Evolutionary conservation across 2,329 filamentous ascomycete genomes (phyloP), one percentile per base, ranked within the genome.

Genomic region (Fusarium tupiense): DNA sequence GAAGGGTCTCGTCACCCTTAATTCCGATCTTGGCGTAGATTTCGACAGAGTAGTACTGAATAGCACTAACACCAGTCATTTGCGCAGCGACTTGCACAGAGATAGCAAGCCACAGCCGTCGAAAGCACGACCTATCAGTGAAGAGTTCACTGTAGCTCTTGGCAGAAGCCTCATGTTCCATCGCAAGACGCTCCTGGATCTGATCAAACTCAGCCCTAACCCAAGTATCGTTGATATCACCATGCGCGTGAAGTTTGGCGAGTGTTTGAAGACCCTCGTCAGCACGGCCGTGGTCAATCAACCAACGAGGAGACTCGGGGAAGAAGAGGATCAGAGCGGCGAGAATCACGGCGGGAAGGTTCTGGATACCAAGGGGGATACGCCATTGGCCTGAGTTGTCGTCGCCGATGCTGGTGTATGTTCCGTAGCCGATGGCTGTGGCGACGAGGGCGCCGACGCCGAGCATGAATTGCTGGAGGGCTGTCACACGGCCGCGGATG

Each of bases 381-480:
- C 71, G 73, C 74, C 74, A 76, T 43, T 76, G 73, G 20, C 69
- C 64, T 9, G 64, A 70, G 43, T 64, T 50, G 1, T 59, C 47
- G 11, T 56, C 49, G 17, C 57, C 11, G 37, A 60, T 66, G 6
- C 46, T 11, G 2, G 59, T 70, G 41, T 65, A 70, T 35, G 64
- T 69, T 9, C 69, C 69, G n/a, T 68, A 72, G 17, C 69, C 69
- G 6, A 68, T 67, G 4, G 63, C 64, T 5, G 69, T 13, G 4
- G 69, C 93, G 20, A 91, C 84, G 12, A 95, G 86, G 20, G 92
- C 85, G 62, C 93, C 93, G 41, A 95, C 88, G 5, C 92, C 93
- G 54, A 95, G 81, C 92, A 95, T 95, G 79, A 95, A 94, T 77
- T 95, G 93, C 80, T 95, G 93, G 13, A 95, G 84, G 31, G 90